phyloP scores from a whole-genome alignment of 306 rosid genomes.

The Aeschynomene evenia region DNA sequence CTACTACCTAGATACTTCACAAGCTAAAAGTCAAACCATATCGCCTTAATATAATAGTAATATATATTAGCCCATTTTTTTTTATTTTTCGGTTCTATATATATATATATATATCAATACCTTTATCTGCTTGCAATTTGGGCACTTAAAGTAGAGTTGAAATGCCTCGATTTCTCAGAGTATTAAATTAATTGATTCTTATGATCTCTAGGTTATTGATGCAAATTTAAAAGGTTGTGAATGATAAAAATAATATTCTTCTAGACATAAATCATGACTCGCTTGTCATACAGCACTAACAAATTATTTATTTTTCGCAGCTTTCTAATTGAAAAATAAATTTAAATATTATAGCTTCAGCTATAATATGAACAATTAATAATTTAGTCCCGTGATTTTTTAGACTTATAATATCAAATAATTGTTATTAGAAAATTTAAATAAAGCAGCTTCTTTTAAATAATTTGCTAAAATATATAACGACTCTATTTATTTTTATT shows the following conservation, averaged over 20 bases:
- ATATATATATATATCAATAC: too few species aligned
- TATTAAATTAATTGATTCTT: not conserved
- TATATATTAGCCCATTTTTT: not conserved
- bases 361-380: too few species aligned
- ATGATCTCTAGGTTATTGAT: not conserved
- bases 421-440: too few species aligned
- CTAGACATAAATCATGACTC: not conserved
- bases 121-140: not conserved
- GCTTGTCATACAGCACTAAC: not conserved
- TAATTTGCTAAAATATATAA: too few species aligned
- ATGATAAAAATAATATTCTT: not conserved
- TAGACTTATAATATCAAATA: too few species aligned
- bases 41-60: not conserved
- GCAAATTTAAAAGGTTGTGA: not conserved
- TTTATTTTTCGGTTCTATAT: too few species aligned
- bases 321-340: not conserved
- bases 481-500: too few species aligned
- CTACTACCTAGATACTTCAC: not conserved
- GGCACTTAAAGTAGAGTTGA: not conserved
- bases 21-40: constrained; percentile 14
- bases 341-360: too few species aligned
- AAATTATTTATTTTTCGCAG: not conserved
- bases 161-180: not conserved
- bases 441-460: too few species aligned
- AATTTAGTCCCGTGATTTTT: too few species aligned